These are phyloP conservation scores for Silybum marianum DNA, from an alignment of 129 eudicot species.

Conservation along the genomic window DNA sequence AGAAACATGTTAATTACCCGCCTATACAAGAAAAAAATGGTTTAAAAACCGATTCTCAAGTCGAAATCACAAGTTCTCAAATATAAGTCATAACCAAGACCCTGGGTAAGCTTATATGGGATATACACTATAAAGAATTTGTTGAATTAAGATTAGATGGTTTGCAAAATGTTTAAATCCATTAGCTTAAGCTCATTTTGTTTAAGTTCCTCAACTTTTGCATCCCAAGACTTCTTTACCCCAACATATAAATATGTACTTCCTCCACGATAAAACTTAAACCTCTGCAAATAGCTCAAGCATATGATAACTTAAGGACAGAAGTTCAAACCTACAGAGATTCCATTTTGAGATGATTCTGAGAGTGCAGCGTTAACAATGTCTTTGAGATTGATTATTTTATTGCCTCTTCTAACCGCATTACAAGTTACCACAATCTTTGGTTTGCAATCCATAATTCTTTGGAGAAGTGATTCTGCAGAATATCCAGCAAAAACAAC, in stretches of 20 bases:
- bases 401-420: slow-evolving; percentile 89
- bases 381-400: slow-evolving; percentile 70
- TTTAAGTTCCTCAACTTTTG: too few relatives aligned
- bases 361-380: slow-evolving; percentile 83
- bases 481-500: slow-evolving; percentile 99
- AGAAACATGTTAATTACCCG: too few relatives aligned
- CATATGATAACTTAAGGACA: neutral
- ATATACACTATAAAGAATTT: too few relatives aligned
- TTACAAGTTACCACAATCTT: slow-evolving; percentile 91
- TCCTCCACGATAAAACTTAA: slow-evolving; percentile 5
- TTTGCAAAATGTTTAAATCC: too few relatives aligned
- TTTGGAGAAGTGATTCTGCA: slow-evolving; percentile 85
- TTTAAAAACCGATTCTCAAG: too few relatives aligned
- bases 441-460: slow-evolving; percentile 92
- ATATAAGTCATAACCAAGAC: too few relatives aligned
- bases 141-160: too few relatives aligned
- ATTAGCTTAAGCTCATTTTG: too few relatives aligned
- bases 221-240: too few relatives aligned
- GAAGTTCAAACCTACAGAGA: slow-evolving; percentile 58
- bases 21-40: too few relatives aligned
- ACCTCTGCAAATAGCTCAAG: slow-evolving; percentile 17
- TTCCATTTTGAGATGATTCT: slow-evolving; percentile 67
- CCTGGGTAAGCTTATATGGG: too few relatives aligned
- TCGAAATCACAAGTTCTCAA: too few relatives aligned
- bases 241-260: neutral